phyloP scores from a whole-genome alignment of 164 flowering plant species.

The Aristolochia fimbriata region DNA sequence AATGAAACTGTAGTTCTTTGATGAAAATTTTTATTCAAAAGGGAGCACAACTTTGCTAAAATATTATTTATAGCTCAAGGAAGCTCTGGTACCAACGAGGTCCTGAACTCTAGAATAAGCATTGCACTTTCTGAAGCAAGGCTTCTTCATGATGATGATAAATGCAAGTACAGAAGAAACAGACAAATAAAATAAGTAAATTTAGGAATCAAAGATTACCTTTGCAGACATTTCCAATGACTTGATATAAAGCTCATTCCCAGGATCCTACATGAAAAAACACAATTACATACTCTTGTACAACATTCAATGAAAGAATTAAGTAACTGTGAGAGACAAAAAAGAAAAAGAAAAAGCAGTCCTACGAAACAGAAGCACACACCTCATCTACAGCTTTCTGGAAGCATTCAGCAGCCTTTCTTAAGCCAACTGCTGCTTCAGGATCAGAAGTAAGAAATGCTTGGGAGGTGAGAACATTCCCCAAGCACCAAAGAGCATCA shows the following conservation, averaged over 20 bases:
- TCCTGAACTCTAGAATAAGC: too few relatives aligned
- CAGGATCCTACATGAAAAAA: slow-evolving; percentile 52
- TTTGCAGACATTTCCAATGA: slow-evolving; percentile 64
- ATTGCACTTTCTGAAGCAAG: too few relatives aligned
- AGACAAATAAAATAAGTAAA: neutral
- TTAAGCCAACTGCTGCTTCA: slow-evolving; percentile 53
- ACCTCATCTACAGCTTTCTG: slow-evolving; percentile 77
- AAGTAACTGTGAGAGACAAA: neutral
- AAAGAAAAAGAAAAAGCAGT: neutral
- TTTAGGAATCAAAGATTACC: slow-evolving; percentile 26
- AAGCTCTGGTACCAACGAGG: too few relatives aligned
- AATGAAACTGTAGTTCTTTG: too few relatives aligned
- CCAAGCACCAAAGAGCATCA: slow-evolving; percentile 84
- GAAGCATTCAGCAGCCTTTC: slow-evolving; percentile 47
- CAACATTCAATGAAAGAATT: neutral
- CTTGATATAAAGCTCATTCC: slow-evolving; percentile 60
- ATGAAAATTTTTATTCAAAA: too few relatives aligned
- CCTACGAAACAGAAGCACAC: neutral
- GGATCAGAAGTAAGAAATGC: slow-evolving; percentile 63
- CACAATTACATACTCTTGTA: neutral
- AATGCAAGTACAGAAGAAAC: neutral
- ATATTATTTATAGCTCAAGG: too few relatives aligned
- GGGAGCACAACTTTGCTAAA: too few relatives aligned
- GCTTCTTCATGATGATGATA: too few relatives aligned
- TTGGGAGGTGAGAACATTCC: slow-evolving; percentile 69